Conservation (phyloP, 2,329 filamentous ascomycete genomes). For the Pseudogymnoascus sp. region DNA sequence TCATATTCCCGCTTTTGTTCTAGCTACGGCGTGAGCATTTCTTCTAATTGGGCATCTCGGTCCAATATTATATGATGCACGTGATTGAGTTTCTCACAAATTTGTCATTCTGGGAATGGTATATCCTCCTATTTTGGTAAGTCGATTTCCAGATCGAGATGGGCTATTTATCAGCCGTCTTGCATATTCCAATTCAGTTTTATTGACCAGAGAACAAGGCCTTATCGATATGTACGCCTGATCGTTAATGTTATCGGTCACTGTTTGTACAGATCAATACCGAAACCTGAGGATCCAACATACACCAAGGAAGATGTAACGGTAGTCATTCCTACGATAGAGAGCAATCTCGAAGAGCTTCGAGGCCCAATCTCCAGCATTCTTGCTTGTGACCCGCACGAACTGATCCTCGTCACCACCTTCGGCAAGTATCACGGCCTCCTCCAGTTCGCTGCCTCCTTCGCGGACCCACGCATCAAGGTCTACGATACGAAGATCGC, state of each 20-base stretch:
- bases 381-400: constrained; percentile 57
- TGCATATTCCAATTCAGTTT: constrained; percentile 9
- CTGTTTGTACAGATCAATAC: constrained; percentile 79
- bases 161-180: neutral
- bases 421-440: constrained; percentile 67
- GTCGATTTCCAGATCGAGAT: neutral
- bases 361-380: constrained; percentile 73
- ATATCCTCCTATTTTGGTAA: constrained; percentile 9
- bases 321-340: constrained; percentile 87
- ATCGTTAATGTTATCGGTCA: constrained; percentile 79
- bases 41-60: neutral
- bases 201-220: constrained; percentile 39
- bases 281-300: constrained; percentile 71
- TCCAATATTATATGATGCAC: neutral
- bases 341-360: constrained; percentile 77
- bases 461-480: constrained; percentile 54
- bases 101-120: constrained; percentile 7
- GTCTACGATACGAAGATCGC: constrained; percentile 74
- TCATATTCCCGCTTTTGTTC: neutral
- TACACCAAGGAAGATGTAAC: constrained; percentile 73
- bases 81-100: constrained; percentile 6
- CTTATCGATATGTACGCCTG: constrained; percentile 80
- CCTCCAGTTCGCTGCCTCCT: constrained; percentile 55
- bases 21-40: neutral
- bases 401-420: constrained; percentile 82